Base-by-base conservation (phyloP, 345 rosid species). In the Euphorbia lathyris region DNA sequence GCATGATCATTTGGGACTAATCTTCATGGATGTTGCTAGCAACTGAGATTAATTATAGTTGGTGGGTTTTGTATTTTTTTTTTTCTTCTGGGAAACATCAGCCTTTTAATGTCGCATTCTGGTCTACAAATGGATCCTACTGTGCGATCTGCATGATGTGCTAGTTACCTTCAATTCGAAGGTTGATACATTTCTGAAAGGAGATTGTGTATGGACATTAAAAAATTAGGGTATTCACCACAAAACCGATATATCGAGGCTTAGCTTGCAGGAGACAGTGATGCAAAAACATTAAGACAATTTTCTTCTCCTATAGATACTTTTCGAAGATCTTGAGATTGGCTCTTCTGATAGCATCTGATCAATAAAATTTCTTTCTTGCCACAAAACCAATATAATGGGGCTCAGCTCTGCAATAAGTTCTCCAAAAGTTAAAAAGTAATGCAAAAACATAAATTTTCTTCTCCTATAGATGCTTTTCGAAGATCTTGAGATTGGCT, bases 1-100 rank as follows among this genome's bases (percentile, higher is more conserved):
- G 3, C 2, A 61, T 68, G 60, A 63, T 62, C 22, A 23, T 19
- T 23, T 59, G 56, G 48, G 59, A 66, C 17, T 25, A 43, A 64
- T 16, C 30, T 69, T 19, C 9, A 55, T n/a, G 26, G 45, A 45
- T 69, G 27, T 6, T 52, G 50, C 38, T 50, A 26, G 26, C 40
- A 9, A 26, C 42, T 1, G n/a, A 53, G 48, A 36, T 58, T 29
- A 0, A n/a, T 63, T 23, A 20, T 63, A 16, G 29, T 63, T 7
- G 25, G 43, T 12, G 17, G 32, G 19, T 22, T 36, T 36, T 23
- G 7, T 38, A 30, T 17, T 9, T 63, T 20, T 20, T 22, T 16
- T 42, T 2, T 22, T 27, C n/a, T n/a, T n/a, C n/a, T n/a, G n/a
- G 51, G 20, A 40, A 63, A 14, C 0, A 38, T 11, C 2, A 19